Percentiles rank a stretch among this genome's conserved stretches.
phyloP scores from a whole-genome alignment of 2,329 filamentous ascomycete species.

The Lecanicillium sp. region DNA sequence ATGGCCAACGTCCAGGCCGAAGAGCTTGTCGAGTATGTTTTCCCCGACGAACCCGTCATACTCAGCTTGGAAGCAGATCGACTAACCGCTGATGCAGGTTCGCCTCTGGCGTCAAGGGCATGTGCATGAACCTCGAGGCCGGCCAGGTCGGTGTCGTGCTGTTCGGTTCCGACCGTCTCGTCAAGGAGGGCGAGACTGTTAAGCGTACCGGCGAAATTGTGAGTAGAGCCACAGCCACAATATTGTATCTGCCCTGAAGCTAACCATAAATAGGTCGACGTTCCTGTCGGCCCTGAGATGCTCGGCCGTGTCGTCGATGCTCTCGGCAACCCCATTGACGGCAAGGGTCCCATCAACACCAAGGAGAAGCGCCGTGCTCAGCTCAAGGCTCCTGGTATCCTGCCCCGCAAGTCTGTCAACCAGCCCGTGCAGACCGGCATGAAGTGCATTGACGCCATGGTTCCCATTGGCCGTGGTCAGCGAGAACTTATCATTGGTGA shows the following conservation, averaged over 20 bases:
- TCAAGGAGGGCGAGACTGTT: conserved; percentile 98
- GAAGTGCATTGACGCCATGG: conserved; percentile 99
- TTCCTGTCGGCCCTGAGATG: conserved; percentile 86
- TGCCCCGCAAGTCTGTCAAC: conserved; percentile 94
- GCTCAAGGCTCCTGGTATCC: conserved; percentile 97
- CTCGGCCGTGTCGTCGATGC: conserved; percentile 98
- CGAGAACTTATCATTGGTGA: conserved; percentile 99
- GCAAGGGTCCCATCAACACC: conserved; percentile 95
- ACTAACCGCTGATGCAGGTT: conserved; percentile 56
- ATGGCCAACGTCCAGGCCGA: conserved; percentile 99
- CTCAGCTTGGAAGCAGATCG: background rate
- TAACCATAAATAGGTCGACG: conserved; percentile 64
- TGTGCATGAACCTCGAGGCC: conserved; percentile 99
- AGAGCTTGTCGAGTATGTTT: conserved; percentile 96
- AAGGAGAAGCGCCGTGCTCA: conserved; percentile 91
- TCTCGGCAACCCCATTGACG: conserved; percentile 98
- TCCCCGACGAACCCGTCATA: conserved; percentile 7
- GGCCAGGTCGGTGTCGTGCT: conserved; percentile 99
- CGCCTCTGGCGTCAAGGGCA: conserved; percentile 98
- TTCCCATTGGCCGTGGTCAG: conserved; percentile 98
- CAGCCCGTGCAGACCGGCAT: conserved; percentile 99
- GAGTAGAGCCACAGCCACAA: conserved; percentile 37
- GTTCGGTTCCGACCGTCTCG: conserved; percentile 99
- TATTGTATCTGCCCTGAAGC: background rate
- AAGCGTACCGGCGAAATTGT: conserved; percentile 99